Conservation (phyloP, 441 rosid genomes). For the Cnidoscolus chayamansa region DNA sequence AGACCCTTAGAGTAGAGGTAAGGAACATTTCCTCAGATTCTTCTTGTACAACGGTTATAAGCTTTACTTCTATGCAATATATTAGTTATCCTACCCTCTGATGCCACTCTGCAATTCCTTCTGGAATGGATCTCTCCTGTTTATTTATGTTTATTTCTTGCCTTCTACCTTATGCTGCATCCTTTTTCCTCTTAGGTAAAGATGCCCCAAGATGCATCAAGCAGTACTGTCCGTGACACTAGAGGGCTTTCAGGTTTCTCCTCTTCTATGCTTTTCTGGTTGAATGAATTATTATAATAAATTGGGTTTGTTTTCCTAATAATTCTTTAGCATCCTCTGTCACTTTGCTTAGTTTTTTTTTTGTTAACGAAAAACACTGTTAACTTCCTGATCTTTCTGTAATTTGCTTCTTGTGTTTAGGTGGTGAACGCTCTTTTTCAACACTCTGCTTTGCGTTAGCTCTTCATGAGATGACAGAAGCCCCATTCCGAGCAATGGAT, state of each 20-base stretch:
- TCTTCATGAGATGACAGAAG: slow-evolving; percentile 89
- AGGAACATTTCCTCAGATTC: slow-evolving; percentile 24
- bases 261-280: slow-evolving; percentile 2
- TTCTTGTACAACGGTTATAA: not conserved
- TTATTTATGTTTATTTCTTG: not conserved
- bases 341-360: not conserved
- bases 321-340: not conserved
- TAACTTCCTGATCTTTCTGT: not conserved
- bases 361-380: not conserved
- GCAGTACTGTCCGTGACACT: slow-evolving; percentile 69
- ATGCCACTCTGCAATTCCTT: not conserved
- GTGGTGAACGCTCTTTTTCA: slow-evolving; percentile 97
- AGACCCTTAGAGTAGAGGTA: slow-evolving; percentile 81
- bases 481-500: slow-evolving; percentile 98
- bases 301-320: not conserved
- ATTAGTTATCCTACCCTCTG: not conserved
- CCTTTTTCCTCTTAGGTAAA: slow-evolving; percentile 52
- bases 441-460: slow-evolving; percentile 95
- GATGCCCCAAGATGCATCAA: slow-evolving; percentile 98
- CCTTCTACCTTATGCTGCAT: not conserved
- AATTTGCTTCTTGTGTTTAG: slow-evolving; percentile 30
- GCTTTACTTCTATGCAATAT: not conserved
- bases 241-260: slow-evolving; percentile 90
- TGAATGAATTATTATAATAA: not conserved
- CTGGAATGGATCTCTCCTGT: not conserved